Evolutionary conservation across 129 eudicot species (phyloP).

Genomic region (Chrysanthemum seticuspe): DNA sequence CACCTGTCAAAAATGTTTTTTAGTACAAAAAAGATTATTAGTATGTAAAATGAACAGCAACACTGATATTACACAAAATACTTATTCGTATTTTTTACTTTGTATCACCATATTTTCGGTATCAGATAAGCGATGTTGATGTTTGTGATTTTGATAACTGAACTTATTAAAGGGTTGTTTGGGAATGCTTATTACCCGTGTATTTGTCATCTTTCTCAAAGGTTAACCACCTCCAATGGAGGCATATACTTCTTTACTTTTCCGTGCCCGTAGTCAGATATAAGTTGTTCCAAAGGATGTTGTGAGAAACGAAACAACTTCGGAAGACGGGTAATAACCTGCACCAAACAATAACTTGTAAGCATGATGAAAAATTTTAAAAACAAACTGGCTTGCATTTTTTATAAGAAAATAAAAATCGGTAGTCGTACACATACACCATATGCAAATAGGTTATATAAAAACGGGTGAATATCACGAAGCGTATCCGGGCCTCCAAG

Average conservation of each 20-base stretch:
- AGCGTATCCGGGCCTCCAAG: conserved; percentile 90
- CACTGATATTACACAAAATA: too few species aligned
- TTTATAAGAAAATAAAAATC: not conserved
- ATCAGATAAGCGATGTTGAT: too few species aligned
- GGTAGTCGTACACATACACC: conserved; percentile 49
- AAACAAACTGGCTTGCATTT: not conserved
- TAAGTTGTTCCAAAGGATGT: conserved; percentile 63
- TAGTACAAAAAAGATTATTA: too few species aligned
- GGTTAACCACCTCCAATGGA: conserved; percentile 93
- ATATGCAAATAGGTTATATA: conserved; percentile 78
- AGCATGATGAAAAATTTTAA: too few species aligned
- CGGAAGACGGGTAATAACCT: conserved; percentile 85
- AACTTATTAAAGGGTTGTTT: too few species aligned
- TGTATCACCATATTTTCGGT: too few species aligned
- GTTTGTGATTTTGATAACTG: too few species aligned
- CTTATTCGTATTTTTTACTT: too few species aligned
- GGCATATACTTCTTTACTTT: conserved; percentile 83
- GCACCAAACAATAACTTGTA: conserved; percentile 10
- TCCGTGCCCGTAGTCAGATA: too few species aligned
- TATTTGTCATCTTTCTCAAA: conserved; percentile 76
- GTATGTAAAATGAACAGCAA: too few species aligned
- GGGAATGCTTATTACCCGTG: conserved; percentile 42
- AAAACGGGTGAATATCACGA: conserved; percentile 77
- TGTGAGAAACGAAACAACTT: conserved; percentile 73
- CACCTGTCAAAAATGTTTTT: too few species aligned